Percentiles rank a stretch among this genome's conserved stretches.
These are phyloP conservation scores for Thecaphora thlaspeos DNA, from an alignment of 1,284 basidiomycete species.

Conservation along the genomic window DNA sequence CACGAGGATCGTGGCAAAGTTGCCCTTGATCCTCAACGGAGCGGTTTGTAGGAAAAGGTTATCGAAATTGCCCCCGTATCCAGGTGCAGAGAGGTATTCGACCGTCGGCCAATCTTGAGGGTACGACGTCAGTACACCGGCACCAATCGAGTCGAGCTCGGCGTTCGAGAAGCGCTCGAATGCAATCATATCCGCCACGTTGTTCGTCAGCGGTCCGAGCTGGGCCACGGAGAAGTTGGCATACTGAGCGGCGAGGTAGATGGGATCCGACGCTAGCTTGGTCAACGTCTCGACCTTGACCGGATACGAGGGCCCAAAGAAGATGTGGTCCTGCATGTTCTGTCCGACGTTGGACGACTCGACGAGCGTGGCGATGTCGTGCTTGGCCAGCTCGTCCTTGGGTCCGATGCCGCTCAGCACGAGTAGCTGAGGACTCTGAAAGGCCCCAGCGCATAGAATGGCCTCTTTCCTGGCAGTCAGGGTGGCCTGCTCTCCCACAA, in stretches of 20 bases:
- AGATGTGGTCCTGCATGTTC: constrained; percentile 49
- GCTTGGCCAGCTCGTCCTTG: constrained; percentile 17
- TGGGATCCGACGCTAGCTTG: constrained; percentile 30
- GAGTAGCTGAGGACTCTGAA: constrained; percentile 53
- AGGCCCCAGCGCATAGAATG: constrained; percentile 50
- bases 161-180: constrained; percentile 38
- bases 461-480: constrained; percentile 43
- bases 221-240: constrained; percentile 21
- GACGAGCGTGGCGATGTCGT: constrained; percentile 24
- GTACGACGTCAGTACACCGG: constrained; percentile 15
- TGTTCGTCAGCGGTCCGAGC: constrained; percentile 39
- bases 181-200: constrained; percentile 40
- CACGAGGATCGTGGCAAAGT: constrained; percentile 30
- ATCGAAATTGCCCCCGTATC: constrained; percentile 39
- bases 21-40: constrained; percentile 11
- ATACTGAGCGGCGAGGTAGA: constrained; percentile 26
- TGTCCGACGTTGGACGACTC: constrained; percentile 37
- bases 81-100: constrained; percentile 41
- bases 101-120: constrained; percentile 39
- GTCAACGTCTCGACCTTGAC: constrained; percentile 36
- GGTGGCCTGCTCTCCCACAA: constrained; percentile 13
- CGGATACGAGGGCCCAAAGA: constrained; percentile 35
- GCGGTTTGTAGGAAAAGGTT: constrained; percentile 29
- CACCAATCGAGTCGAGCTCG: constrained; percentile 24
- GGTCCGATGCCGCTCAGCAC: constrained; percentile 48